Conservation (phyloP, 2,329 filamentous ascomycete species). For the Colletotrichum theobromicola region DNA sequence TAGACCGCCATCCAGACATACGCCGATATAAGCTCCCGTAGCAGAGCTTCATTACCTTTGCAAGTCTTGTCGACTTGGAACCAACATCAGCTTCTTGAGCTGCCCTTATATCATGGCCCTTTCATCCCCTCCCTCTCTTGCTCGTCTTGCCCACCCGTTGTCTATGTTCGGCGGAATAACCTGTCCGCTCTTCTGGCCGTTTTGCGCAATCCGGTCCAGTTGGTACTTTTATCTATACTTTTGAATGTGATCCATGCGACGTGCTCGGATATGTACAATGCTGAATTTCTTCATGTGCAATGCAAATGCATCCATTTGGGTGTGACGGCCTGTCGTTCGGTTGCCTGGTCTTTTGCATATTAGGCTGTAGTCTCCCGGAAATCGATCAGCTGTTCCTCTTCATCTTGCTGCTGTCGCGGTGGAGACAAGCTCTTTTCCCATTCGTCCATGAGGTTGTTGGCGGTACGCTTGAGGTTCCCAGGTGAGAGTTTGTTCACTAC, state of each 20-base stretch:
- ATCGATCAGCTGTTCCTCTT: slow-evolving; percentile 14
- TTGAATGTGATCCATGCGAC: background rate
- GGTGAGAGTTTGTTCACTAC: slow-evolving; percentile 75
- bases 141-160: background rate
- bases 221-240: slow-evolving; percentile 17
- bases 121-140: background rate
- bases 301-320: background rate
- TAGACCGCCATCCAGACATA: slow-evolving; percentile 14
- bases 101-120: background rate
- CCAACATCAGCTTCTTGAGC: background rate
- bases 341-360: background rate
- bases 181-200: slow-evolving; percentile 4
- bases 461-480: slow-evolving; percentile 79
- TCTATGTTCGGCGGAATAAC: slow-evolving; percentile 8
- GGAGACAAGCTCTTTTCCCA: slow-evolving; percentile 82
- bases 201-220: slow-evolving; percentile 1
- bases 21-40: background rate
- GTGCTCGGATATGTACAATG: background rate
- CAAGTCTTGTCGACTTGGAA: background rate
- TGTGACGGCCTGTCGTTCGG: background rate
- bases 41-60: background rate
- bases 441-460: slow-evolving; percentile 86
- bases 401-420: slow-evolving; percentile 32
- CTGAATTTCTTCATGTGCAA: background rate
- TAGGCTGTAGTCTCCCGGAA: slow-evolving; percentile 20